Base-by-base conservation (phyloP, 2,329 filamentous ascomycete species). In the Tolypocladium paradoxum region DNA sequence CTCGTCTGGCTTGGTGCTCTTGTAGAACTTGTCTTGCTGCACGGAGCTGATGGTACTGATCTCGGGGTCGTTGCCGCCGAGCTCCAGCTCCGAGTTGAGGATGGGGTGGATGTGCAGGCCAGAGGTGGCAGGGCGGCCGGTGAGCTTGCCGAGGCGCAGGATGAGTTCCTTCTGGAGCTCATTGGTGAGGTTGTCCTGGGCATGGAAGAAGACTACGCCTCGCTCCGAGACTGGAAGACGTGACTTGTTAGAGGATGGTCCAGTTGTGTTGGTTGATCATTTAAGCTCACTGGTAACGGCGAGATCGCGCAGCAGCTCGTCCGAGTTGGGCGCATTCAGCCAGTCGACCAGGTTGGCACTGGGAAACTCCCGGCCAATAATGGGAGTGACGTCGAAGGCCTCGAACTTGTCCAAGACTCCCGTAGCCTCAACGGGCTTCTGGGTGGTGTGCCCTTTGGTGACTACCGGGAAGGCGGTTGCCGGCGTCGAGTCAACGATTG, bases 181-280 rank as follows among this genome's bases (percentile, higher is more conserved):
- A 61, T 85, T 77, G 57, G 75, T 76, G 37, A 87, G 67, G 36
- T 73, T 70, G 61, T 84, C 73, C 57, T 88, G 84, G 33, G 78
- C 75, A 22, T 83, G 78, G 69, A 88, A 85, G 70, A 87, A 86
- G 34, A 87, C 83, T 4, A 88, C 84, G 11, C 84, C 84, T 0
- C 84, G 78, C 55, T 81, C 78, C 1, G 84, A 87, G 58, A 88
- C 83, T 85, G 24, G 43, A 24, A 29, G 24, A 29, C 2, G 7
- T 4, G n/a, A 12, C 7, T 1, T 20, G 43, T 47, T 3, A 47
- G 43, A 31, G 5, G 12, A 47, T 12, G 35, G 9, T 9, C 3
- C 4, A 20, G 9, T 2, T 12, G 18, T 7, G 18, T 47, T 8
- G 27, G 5, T 14, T 2, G 8, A 11, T 6, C 4, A 4, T 9